Percentiles rank a stretch among this genome's conserved stretches.
These are phyloP conservation scores for Trametes cingulata DNA, from an alignment of 768 basidiomycete species.

Conservation along the genomic window DNA sequence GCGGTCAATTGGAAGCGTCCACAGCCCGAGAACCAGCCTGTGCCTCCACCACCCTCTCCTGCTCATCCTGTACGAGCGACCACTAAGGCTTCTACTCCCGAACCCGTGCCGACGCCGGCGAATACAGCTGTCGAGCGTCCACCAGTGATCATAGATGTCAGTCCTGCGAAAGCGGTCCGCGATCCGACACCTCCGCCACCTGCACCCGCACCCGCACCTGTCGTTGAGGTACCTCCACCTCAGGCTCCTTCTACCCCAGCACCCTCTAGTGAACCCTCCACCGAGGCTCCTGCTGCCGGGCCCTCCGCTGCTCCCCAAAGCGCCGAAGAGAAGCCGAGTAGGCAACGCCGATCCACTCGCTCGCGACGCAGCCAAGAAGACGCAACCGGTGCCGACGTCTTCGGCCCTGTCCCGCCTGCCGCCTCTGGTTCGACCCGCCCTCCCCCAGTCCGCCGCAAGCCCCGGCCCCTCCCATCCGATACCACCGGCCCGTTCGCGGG, in stretches of 20 bases:
- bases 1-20: slow-evolving; percentile 38
- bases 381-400: slow-evolving; percentile 40
- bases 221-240: neutral
- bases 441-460: slow-evolving; percentile 46
- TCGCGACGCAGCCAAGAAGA: slow-evolving; percentile 43
- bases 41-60: neutral
- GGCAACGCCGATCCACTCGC: slow-evolving; percentile 52
- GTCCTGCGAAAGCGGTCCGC: neutral
- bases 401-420: slow-evolving; percentile 30
- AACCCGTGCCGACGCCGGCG: neutral
- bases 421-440: slow-evolving; percentile 29
- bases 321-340: neutral
- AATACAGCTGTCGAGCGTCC: neutral
- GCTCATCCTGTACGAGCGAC: neutral
- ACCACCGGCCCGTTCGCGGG: slow-evolving; percentile 51
- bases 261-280: neutral
- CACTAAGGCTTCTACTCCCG: neutral
- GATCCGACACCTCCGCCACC: neutral
- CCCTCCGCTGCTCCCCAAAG: slow-evolving; percentile 7
- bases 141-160: neutral
- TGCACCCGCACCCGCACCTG: neutral
- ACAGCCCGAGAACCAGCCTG: slow-evolving; percentile 8
- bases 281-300: neutral
- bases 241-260: neutral
- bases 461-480: slow-evolving; percentile 32